Conservation (phyloP, 2,329 filamentous ascomycete genomes). For the Gaeumannomyces sp. region DNA sequence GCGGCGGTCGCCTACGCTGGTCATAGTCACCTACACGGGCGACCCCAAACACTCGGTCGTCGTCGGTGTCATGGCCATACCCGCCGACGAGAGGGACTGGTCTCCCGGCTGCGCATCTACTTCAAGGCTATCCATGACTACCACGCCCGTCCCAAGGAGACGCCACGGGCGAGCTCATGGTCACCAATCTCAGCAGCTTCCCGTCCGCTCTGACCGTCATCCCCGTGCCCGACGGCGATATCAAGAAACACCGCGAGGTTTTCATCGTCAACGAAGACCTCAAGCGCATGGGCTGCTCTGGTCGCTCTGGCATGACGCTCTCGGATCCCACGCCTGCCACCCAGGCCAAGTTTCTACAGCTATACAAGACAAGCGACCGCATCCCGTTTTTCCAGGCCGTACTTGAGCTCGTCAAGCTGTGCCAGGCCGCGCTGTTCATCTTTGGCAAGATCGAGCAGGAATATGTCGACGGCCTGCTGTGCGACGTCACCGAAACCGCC, state of each 20-base stretch:
- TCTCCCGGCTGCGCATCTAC: constrained; percentile 74
- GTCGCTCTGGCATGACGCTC: constrained; percentile 77
- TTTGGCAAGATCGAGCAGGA: constrained; percentile 84
- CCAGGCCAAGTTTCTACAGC: constrained; percentile 82
- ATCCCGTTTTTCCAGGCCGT: constrained; percentile 74
- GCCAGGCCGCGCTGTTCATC: constrained; percentile 79
- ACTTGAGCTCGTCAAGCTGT: constrained; percentile 82
- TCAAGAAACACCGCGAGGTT: constrained; percentile 69
- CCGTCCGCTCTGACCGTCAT: constrained; percentile 92
- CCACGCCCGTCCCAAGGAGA: constrained; percentile 78
- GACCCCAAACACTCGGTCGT: constrained; percentile 72
- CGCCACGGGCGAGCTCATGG: constrained; percentile 75
- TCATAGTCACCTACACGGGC: constrained; percentile 90
- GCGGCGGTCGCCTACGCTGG: constrained; percentile 78
- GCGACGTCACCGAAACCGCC: constrained; percentile 85
- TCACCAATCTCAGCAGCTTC: constrained; percentile 88
- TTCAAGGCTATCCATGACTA: constrained; percentile 81
- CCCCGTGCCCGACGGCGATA: constrained; percentile 77
- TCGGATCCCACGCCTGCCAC: constrained; percentile 73
- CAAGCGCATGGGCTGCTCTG: constrained; percentile 87
- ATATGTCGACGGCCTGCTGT: constrained; percentile 87
- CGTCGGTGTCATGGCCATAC: constrained; percentile 75
- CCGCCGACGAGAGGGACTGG: constrained; percentile 73
- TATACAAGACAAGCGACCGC: constrained; percentile 82
- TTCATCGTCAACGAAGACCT: constrained; percentile 95